Evolutionary conservation across 2,329 filamentous ascomycete genomes (phyloP), one percentile per base, ranked within the genome.

Genomic region (Paracoccidioides lutzii): DNA sequence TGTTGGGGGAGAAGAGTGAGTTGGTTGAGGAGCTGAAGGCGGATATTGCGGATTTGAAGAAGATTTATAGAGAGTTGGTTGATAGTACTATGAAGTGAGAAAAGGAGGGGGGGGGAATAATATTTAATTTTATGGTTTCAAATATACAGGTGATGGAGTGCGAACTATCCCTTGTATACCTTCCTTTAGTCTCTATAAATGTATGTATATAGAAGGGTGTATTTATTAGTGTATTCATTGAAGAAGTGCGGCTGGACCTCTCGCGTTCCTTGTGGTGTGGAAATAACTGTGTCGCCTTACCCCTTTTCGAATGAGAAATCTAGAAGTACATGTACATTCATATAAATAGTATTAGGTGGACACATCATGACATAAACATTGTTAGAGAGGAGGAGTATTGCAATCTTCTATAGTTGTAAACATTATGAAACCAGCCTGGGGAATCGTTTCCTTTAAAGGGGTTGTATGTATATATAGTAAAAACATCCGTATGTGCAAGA

Each of bases 1-100:
- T 97, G 82, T 74, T 98, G 56, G 93, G 93, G 1, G 93, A 98
- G 79, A 95, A 95, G 80, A 95, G 89, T 70, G 93, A 98, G 76
- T 76, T 86, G 66, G 90, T 95, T 2, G 90, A 95, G 66, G 93
- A 98, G 76, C 75, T 98, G 62, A 83, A 79, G 69, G 85, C 87
- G 10, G 93, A 97, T 76, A 87, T 98, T 54, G 78, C 83, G 61
- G 93, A 98, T 75, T 78, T 98, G 69, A 98, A 98, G 76, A 85
- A 84, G 66, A 95, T 98, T 79, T 97, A 97, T 75, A 82, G 89
- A 61, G 91, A 97, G 67, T 73, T 98, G 69, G 87, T 95, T 51
- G 88, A 95, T 73, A 82, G 84, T 66, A 91, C 88, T 57, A 82
- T 90, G 66, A 85, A 82, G 71, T 87, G 70, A 75, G 59, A 61